phyloP scores from a whole-genome alignment of 1,284 basidiomycete genomes.

The Ustilago hordei region DNA sequence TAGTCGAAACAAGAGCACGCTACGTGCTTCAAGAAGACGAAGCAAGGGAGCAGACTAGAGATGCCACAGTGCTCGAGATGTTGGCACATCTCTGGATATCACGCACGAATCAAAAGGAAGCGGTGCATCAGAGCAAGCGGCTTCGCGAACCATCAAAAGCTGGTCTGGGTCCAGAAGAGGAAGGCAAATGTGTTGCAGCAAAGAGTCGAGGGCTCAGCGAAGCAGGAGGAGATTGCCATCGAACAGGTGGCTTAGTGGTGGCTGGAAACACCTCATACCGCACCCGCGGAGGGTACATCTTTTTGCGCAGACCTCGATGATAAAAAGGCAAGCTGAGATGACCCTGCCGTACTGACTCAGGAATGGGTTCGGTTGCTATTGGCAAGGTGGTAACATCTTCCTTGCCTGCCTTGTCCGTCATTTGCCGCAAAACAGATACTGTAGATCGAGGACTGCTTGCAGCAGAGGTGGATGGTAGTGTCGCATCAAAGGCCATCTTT shows the following conservation, averaged over 20 bases:
- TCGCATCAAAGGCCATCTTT: not conserved
- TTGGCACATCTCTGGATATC: too few species aligned
- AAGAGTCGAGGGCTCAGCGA: not conserved
- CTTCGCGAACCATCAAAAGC: slow-evolving; percentile 2
- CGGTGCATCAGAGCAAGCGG: not conserved
- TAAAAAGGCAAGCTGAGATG: slow-evolving; percentile 21
- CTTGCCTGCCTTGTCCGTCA: not conserved
- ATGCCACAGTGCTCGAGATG: not conserved
- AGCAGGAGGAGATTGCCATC: not conserved
- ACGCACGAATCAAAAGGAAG: not conserved
- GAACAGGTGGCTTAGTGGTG: not conserved
- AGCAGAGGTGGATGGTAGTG: not conserved
- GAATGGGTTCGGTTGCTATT: not conserved
- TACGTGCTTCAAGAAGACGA: not conserved
- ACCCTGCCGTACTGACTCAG: not conserved
- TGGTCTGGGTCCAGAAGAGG: not conserved
- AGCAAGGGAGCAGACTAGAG: not conserved
- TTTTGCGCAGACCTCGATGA: slow-evolving; percentile 37
- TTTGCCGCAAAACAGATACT: not conserved
- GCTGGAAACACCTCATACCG: slow-evolving; percentile 11
- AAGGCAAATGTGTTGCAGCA: not conserved
- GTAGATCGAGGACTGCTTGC: not conserved
- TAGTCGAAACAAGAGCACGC: not conserved
- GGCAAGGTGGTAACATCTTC: not conserved
- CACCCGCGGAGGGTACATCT: slow-evolving; percentile 32